Conservation (phyloP, 1,139 yeast species). For the Zygotorulaspora mrakii region DNA sequence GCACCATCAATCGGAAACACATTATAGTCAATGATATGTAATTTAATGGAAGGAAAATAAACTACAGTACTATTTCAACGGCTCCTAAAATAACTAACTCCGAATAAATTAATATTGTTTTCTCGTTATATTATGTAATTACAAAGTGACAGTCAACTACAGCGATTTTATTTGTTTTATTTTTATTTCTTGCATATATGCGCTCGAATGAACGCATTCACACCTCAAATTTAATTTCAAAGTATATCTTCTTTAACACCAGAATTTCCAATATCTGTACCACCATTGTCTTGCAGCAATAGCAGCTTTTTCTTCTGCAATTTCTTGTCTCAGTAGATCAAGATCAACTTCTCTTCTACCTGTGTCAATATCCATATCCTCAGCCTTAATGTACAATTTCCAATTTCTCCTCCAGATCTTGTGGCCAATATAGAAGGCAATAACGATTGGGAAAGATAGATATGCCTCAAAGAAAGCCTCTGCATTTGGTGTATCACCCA, state of each 20-base stretch:
- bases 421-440: slow-evolving; percentile 50
- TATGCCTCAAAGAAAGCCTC: slow-evolving; percentile 57
- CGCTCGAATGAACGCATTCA: no score
- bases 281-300: slow-evolving; percentile 50
- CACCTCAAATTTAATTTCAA: no score
- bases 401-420: slow-evolving; percentile 53
- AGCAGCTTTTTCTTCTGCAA: slow-evolving; percentile 43
- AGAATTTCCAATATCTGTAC: slow-evolving; percentile 49
- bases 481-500: slow-evolving; percentile 26
- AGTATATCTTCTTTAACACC: slow-evolving; percentile 42
- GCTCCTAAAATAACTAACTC: no score
- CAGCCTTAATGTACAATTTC: slow-evolving; percentile 45
- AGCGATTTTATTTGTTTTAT: no score
- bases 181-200: no score
- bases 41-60: no score
- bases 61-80: no score
- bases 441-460: slow-evolving; percentile 55
- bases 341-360: slow-evolving; percentile 50
- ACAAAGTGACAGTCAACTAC: no score
- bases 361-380: slow-evolving; percentile 53
- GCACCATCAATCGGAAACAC: no score
- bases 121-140: no score
- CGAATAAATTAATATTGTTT: no score
- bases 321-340: slow-evolving; percentile 61
- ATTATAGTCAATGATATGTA: no score